Evolutionary conservation across 2,329 filamentous ascomycete species (phyloP), one percentile per base, ranked within the genome.

Genomic region (Clonostachys sp.): DNA sequence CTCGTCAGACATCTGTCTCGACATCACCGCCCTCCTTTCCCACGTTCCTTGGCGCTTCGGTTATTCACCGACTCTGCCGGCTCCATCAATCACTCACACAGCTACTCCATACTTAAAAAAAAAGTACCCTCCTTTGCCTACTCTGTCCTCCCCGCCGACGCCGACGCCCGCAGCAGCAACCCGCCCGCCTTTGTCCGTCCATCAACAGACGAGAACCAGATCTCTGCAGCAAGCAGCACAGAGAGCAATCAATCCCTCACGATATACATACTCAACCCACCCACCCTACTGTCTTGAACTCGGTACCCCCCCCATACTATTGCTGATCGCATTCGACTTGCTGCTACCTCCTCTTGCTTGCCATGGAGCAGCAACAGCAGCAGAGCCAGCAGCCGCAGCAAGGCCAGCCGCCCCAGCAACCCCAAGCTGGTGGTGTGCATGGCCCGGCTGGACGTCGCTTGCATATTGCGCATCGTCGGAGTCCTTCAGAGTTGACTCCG

Each of bases 381-480:
- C 83, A 83, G 65, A 66, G 84, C 64, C 78, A 84, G 68, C 79
- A 80, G 58, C 68, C 63, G 51, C 67, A 64, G 52, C 67, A 66
- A 57, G 68, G 66, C 55, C 67, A 70, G 51, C 72, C 70, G 61
- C 68, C 72, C 58, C 70, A 71, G 61, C 65, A 69, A 63, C 72
- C 71, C 61, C 71, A 71, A 61, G 61, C 73, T 56, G 76, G 76
- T 63, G 80, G 80, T 61, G 78, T 83, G 51, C 75, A 75, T 65
- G 91, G 90, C 59, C 89, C 89, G 61, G 73, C 86, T 66, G 91
- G 91, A 64, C 91, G 92, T 65, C 87, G 91, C 67, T 83, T 97
- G 67, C 91, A 97, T 75, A 96, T 97, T 72, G 92, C 92, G 63
- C 92, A 97, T 77, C 87, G 92, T 65, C 86, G 92, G 71, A 96